Percentiles rank a stretch among this genome's conserved stretches.
phyloP scores from a whole-genome alignment of 2,329 filamentous ascomycete genomes.

The Cyanodermella asteris region DNA sequence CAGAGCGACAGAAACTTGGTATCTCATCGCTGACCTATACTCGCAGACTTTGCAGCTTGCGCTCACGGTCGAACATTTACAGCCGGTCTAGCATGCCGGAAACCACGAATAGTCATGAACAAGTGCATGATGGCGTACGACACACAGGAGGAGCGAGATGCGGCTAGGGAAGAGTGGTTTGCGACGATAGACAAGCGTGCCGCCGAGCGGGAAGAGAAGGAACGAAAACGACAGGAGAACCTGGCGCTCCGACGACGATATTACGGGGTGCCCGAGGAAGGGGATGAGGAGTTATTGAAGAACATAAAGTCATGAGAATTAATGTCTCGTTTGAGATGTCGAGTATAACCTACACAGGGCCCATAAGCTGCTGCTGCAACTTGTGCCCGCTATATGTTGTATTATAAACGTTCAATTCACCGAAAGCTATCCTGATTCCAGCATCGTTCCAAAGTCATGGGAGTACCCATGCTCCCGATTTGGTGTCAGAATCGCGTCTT shows the following conservation, averaged over 20 bases:
- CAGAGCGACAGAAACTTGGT: neutral
- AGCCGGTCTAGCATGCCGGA: constrained; percentile 67
- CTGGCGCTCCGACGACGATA: no score
- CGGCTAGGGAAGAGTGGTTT: constrained; percentile 87
- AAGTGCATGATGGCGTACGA: constrained; percentile 76
- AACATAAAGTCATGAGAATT: constrained; percentile 18
- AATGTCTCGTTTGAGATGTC: no score
- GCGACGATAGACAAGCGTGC: constrained; percentile 49
- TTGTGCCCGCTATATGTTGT: no score
- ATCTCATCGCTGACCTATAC: neutral
- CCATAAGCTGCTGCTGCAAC: no score
- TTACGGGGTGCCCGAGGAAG: constrained; percentile 16
- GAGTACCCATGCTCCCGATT: no score
- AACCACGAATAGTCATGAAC: constrained; percentile 72
- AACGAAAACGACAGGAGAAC: constrained; percentile 12
- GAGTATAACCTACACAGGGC: no score
- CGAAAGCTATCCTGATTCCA: no score
- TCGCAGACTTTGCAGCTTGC: constrained; percentile 71
- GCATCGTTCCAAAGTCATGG: no score
- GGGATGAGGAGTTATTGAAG: constrained; percentile 18
- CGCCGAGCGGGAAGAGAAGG: constrained; percentile 41
- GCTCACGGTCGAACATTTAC: constrained; percentile 68
- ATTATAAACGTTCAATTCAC: no score
- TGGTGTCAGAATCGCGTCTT: no score
- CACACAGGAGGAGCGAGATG: constrained; percentile 65